Base-by-base conservation (phyloP, 208 protist species). In the Tritrichomonas musculus region DNA sequence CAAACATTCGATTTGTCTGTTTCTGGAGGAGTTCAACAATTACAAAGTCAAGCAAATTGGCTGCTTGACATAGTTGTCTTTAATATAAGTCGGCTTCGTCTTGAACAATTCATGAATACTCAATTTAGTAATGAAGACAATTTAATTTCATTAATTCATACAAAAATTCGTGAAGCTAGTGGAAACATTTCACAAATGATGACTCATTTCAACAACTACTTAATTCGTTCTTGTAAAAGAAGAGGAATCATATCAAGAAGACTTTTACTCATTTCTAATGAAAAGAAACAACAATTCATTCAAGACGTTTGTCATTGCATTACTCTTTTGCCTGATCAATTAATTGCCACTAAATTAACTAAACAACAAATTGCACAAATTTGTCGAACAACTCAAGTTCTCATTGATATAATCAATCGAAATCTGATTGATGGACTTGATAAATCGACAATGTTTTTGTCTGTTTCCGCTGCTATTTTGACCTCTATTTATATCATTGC, bases 31-130 rank as follows among this genome's bases (percentile, higher is more conserved):
- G n/a, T n/a, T n/a, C n/a, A n/a, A n/a, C n/a, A n/a, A n/a, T n/a
- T n/a, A n/a, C n/a, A n/a, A n/a, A n/a, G n/a, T n/a, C n/a, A n/a
- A n/a, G 73, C 33, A 20, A 88, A 88, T 57, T 88, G 77, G 77
- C 57, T 88, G 4, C 53, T 53, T 25, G n/a, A 39, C 2, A 39
- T 88, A 0, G 44, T 57, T 88, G 14, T 88, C 0, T 88, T 88
- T 47, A 88, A 88, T 20, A 88, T 57, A 39, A 20, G 47, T 20
- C 53, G 77, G 57, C 57, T 53, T 5, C 44, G 77, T 27, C 47
- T 88, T n/a, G 77, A 88, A 57, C n/a, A n/a, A n/a, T 88, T 88
- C 47, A 20, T 88, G 25, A 47, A 53, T 47, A 88, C 77, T 13
- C 44, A 57, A 57, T 60, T 47, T 57, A 47, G n/a, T 39, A 13